Base-by-base conservation (phyloP, 148 eudicot species). In the Chenopodium berlandieri region DNA sequence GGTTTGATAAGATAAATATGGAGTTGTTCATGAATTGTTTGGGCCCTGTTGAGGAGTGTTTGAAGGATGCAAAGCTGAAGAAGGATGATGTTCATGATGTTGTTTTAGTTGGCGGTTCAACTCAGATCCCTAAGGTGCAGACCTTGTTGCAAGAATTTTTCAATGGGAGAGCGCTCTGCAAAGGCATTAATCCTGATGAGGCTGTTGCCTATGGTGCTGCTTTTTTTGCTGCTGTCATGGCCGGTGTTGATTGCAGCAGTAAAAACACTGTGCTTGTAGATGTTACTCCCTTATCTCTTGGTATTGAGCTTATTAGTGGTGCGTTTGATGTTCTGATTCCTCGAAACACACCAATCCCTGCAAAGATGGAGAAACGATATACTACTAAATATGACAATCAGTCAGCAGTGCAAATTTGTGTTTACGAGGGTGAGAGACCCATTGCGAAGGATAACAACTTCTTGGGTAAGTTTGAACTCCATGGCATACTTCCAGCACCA, bases 191-290 rank as follows among this genome's bases (percentile, higher is more conserved):
- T 25, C 75, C 75, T 23, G 81, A 79, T 54, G 82, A 79, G 22
- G 82, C 68, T 13, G 82, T 79, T 20, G 82, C 82, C 13, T 34
- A 54, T 70, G 82, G 82, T 2, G 82, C 82, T 48, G 75, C 82
- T 11, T 31, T 23, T 20, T 31, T 70, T 22, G 82, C 75, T 11
- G 82, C 82, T 0, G n/a, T 79, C 67, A 70, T 71, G 68, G 54
- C 54, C 17, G 67, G 76, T 60, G 14, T 37, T 8, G 52, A 40
- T 40, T 40, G 25, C 16, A 37, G 74, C 7, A 19, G 7, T 37
- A 71, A 71, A 50, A 37, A 71, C 12, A 8, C 48, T 7, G 50
- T 40, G 23, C 50, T 71, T 37, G 50, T 71, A 0, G 82, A 79
- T 56, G 75, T 79, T 10, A 58, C 82, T 50, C 82, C 82, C 1